Conservation (phyloP, 495 filamentous ascomycete species). For the Penicillium nucicola region DNA sequence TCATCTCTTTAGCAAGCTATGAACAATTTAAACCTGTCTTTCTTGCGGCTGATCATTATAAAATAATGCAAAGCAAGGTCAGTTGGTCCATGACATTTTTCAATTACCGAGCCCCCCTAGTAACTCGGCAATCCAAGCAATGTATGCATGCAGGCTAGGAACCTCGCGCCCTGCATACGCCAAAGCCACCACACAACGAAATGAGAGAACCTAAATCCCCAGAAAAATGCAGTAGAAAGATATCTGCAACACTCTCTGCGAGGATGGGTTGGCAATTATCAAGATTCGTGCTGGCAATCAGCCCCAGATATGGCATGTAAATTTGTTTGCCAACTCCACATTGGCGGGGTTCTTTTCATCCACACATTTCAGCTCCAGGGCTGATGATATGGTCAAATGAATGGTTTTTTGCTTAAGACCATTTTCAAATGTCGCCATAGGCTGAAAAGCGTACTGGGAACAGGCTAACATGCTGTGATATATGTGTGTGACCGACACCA, state of each 20-base stretch:
- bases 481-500: background rate
- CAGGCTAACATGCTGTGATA: background rate
- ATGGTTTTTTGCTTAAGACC: background rate
- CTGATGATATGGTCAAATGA: background rate
- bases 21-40: too few relatives aligned
- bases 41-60: too few relatives aligned
- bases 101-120: background rate
- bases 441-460: background rate
- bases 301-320: background rate
- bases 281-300: background rate
- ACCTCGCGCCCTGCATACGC: conserved; percentile 1
- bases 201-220: background rate
- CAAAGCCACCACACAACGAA: background rate
- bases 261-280: background rate
- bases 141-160: background rate
- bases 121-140: background rate
- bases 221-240: background rate
- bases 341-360: background rate
- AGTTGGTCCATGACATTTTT: background rate
- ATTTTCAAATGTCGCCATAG: background rate
- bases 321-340: background rate
- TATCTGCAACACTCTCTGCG: background rate
- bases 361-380: background rate
- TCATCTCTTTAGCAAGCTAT: too few relatives aligned
- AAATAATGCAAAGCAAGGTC: too few relatives aligned